Conservation (phyloP, 495 filamentous ascomycete genomes). For the Penicillium nucicola region DNA sequence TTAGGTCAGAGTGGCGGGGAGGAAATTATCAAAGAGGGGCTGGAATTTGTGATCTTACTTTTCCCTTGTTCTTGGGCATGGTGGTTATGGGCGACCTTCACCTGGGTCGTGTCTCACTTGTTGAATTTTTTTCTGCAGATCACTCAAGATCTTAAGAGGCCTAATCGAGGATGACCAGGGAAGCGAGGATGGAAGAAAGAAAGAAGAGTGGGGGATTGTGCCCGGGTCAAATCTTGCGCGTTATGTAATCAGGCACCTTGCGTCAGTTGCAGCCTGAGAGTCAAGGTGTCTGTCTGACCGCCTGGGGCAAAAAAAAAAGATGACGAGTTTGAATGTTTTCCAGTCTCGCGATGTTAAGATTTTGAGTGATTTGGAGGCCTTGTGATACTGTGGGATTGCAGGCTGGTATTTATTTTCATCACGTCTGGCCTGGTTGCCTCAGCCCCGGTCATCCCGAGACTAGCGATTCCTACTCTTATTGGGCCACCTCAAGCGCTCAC, state of each 20-base stretch:
- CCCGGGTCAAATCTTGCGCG: conserved; percentile 20
- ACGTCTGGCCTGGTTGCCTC: not conserved
- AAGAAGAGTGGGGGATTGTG: conserved; percentile 18
- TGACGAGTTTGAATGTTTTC: not conserved
- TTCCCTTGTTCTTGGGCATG: conserved; percentile 99
- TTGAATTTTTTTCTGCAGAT: conserved; percentile 2
- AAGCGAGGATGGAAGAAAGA: conserved; percentile 14
- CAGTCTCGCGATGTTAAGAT: not conserved
- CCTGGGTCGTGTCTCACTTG: conserved; percentile 22
- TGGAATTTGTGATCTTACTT: conserved; percentile 56
- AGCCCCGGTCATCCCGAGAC: not conserved
- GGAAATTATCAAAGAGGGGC: conserved; percentile 29
- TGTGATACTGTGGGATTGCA: not conserved
- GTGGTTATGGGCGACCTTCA: conserved; percentile 36
- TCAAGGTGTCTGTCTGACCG: conserved; percentile 11
- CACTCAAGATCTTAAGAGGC: conserved; percentile 12
- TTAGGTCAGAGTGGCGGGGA: conserved; percentile 15
- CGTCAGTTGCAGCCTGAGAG: conserved; percentile 6
- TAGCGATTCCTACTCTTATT: too few relatives aligned
- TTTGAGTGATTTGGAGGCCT: not conserved
- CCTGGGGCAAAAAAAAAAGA: conserved; percentile 18
- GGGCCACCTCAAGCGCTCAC: too few relatives aligned
- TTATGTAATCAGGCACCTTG: conserved; percentile 34
- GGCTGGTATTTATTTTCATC: not conserved
- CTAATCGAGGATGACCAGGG: conserved; percentile 3